Conservation (phyloP, 345 rosid species). For the Noccaea caerulescens region DNA sequence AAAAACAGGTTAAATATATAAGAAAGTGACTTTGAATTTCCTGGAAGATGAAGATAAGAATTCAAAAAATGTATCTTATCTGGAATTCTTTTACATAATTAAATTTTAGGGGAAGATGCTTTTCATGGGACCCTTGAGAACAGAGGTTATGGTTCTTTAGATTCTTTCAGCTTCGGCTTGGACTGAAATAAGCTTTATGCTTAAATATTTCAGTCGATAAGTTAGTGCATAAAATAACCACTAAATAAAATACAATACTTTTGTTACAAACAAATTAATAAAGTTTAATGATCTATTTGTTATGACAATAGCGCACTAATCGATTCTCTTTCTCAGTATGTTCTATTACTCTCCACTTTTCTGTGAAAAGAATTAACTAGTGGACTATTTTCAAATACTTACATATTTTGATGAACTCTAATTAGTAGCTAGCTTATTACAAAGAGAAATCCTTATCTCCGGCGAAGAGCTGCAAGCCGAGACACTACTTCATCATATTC, state of each 20-base stretch:
- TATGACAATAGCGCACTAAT: not conserved
- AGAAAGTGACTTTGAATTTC: not conserved
- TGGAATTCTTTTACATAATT: not conserved
- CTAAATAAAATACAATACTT: not conserved
- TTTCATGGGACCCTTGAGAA: constrained; percentile 21
- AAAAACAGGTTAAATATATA: not conserved
- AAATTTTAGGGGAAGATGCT: constrained; percentile 18
- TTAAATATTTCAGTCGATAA: constrained; percentile 8
- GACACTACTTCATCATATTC: constrained; percentile 43
- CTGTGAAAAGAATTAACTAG: not conserved
- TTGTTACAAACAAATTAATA: not conserved
- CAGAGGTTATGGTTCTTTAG: constrained; percentile 12
- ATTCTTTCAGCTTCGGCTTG: constrained; percentile 2
- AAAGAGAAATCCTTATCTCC: constrained; percentile 27
- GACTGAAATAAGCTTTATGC: not conserved
- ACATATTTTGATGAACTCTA: not conserved
- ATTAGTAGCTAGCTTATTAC: not conserved
- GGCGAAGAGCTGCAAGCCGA: constrained; percentile 33
- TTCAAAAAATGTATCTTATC: not conserved
- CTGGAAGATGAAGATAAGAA: not conserved
- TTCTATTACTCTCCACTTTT: constrained; percentile 5
- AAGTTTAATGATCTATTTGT: not conserved
- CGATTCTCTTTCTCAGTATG: constrained; percentile 1
- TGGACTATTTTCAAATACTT: not conserved
- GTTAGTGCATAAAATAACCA: not conserved